Evolutionary conservation across 768 basidiomycete genomes (phyloP), one percentile per base, ranked within the genome.

Genomic region (Lactarius psammicola): DNA sequence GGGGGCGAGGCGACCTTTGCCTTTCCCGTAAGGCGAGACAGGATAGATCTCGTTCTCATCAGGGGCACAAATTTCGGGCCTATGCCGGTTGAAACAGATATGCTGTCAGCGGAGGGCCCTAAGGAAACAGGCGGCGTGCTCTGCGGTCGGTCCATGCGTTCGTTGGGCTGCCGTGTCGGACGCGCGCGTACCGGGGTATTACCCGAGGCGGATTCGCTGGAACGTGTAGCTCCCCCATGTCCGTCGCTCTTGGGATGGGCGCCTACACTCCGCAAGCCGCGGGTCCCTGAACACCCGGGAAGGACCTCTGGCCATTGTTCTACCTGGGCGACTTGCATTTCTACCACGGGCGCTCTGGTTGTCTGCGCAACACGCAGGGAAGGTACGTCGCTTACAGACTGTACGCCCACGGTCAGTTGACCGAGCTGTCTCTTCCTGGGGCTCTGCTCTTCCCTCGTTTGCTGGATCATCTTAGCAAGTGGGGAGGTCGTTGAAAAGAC

Each of bases 1-100:
- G 54, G 31, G 30, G 55, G 6, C 0, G 55, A 34, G n/a, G 30
- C 28, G 55, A 31, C 30, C 55, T 56, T 56, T 18, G 55, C 55
- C 31, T 56, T 56, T 6, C 55, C 55, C 3, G 55, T 33, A 13
- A 56, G 11, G 30, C 55, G 55, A 17, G 55, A 56, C 30, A 56
- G 55, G 55, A 56, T 18, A 30, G 55, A 56, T 34, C n/a, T 56
- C 3, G 55, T 34, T 34, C 55, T 56, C 55, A 56, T 56, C 33
- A 34, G 17, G 31, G 55, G 55, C 55, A n/a, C 23, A 31, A n/a
- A 30, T n/a, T 33, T 56, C 31, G 18, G 55, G 17, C 30, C 31
- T 31, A 18, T 34, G 55, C 28, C 30, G 11, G 46, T 49, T 13
- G 54, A 11, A 8, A 6, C 30, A 55, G 54, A 55, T 33, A 55